Percentiles rank a stretch among this genome's conserved stretches.
These are phyloP conservation scores for Carpinus viminea DNA, from an alignment of 306 rosid species.

Conservation along the genomic window DNA sequence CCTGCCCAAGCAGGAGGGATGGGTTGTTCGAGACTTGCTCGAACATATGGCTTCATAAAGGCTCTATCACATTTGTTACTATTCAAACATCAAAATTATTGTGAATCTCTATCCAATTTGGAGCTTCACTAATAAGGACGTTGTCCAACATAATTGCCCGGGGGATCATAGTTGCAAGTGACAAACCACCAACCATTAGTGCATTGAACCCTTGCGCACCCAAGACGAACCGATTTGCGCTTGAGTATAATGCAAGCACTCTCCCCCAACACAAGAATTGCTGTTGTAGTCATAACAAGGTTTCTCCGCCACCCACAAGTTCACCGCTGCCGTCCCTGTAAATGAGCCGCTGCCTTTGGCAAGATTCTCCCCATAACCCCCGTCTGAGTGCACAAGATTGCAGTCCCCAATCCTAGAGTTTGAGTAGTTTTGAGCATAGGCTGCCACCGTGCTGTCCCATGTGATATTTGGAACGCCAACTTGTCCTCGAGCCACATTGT, in stretches of 20 bases:
- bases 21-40: too few species aligned
- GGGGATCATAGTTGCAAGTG: slow-evolving; percentile 47
- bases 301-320: slow-evolving; percentile 44
- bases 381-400: slow-evolving; percentile 27
- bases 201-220: slow-evolving; percentile 57
- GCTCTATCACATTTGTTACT: too few species aligned
- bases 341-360: slow-evolving; percentile 18
- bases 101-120: too few species aligned
- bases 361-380: slow-evolving; percentile 32
- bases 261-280: slow-evolving; percentile 35
- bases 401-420: slow-evolving; percentile 16
- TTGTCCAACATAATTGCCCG: slow-evolving; percentile 38
- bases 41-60: too few species aligned
- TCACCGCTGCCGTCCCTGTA: slow-evolving; percentile 15
- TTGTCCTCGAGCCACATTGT: slow-evolving; percentile 26
- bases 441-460: slow-evolving; percentile 19
- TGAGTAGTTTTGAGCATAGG: slow-evolving; percentile 25
- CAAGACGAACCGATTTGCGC: slow-evolving; percentile 34
- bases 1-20: too few species aligned
- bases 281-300: slow-evolving; percentile 22
- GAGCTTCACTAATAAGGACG: slow-evolving; percentile 30
- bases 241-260: slow-evolving; percentile 51
- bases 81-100: too few species aligned
- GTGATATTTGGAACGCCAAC: slow-evolving; percentile 14
- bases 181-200: slow-evolving; percentile 31